Evolutionary conservation across 257 asterid genomes (phyloP).

Genomic region (Ballota nigra): DNA sequence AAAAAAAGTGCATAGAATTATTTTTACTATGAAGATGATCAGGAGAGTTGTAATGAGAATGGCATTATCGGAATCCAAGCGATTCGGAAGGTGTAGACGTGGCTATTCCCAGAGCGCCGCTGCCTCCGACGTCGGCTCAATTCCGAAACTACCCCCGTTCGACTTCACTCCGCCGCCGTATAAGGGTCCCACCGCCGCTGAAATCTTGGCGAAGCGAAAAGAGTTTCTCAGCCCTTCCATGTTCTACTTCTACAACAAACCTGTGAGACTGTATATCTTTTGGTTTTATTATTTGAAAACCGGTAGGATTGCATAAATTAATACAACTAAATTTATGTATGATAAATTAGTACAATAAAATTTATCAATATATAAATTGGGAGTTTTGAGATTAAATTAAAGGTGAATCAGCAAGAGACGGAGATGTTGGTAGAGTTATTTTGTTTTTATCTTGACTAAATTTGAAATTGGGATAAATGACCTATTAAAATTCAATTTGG

Average conservation of each 20-base stretch:
- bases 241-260: conserved; percentile 51
- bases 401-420: background rate
- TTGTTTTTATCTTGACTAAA: too few species aligned
- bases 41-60: conserved; percentile 32
- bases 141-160: conserved; percentile 53
- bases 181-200: conserved; percentile 49
- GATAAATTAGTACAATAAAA: background rate
- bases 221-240: conserved; percentile 77
- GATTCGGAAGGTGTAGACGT: conserved; percentile 18
- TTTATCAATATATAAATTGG: too few species aligned
- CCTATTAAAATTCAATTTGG: too few species aligned
- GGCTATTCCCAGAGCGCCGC: conserved; percentile 32
- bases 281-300: background rate
- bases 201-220: conserved; percentile 52
- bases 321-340: background rate
- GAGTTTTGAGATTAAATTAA: too few species aligned
- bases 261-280: conserved; percentile 44
- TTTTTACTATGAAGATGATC: conserved; percentile 23
- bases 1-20: background rate
- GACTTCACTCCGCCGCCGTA: conserved; percentile 56
- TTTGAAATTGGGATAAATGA: too few species aligned
- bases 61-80: conserved; percentile 38
- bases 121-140: background rate
- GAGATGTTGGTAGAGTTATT: background rate
- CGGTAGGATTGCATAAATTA: background rate